Percentiles rank a stretch among this genome's conserved stretches.
phyloP scores from a whole-genome alignment of 2,329 filamentous ascomycete genomes.

The Xylariaceae sp. region DNA sequence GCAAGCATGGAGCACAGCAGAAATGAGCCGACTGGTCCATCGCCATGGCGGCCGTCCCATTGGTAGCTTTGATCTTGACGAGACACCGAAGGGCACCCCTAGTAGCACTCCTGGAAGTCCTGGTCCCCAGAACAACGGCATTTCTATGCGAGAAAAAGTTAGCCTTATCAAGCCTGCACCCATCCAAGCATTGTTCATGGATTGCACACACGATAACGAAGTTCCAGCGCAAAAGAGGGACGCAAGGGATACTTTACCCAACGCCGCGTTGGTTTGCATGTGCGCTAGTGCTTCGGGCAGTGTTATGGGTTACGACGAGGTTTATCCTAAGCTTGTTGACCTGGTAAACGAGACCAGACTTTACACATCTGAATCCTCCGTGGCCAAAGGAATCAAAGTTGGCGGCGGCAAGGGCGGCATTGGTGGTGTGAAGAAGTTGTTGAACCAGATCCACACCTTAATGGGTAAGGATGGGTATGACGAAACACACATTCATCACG shows the following conservation, averaged over 20 bases:
- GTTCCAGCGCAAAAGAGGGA: conserved; percentile 93
- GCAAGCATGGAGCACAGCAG: conserved; percentile 95
- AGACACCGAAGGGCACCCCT: conserved; percentile 60
- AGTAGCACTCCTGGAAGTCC: conserved; percentile 33
- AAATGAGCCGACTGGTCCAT: conserved; percentile 90
- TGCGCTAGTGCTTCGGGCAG: conserved; percentile 92
- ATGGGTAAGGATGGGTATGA: conserved; percentile 96
- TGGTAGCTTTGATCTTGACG: conserved; percentile 94
- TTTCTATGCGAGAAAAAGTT: conserved; percentile 60
- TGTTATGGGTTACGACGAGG: conserved; percentile 96
- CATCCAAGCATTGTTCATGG: conserved; percentile 95
- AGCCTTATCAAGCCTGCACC: conserved; percentile 82
- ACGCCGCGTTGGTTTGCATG: conserved; percentile 92
- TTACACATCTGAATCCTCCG: conserved; percentile 77
- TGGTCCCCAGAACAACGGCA: conserved; percentile 28
- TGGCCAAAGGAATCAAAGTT: conserved; percentile 55
- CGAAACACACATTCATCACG: conserved; percentile 95
- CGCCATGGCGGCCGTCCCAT: conserved; percentile 91
- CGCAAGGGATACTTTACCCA: conserved; percentile 88
- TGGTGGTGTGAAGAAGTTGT: conserved; percentile 82
- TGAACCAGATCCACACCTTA: conserved; percentile 90
- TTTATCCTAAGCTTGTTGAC: conserved; percentile 91
- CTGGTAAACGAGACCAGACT: conserved; percentile 83
- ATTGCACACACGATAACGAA: conserved; percentile 98
- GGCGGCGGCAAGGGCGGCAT: conserved; percentile 79